Percentiles rank a stretch among this genome's conserved stretches.
Evolutionary conservation across 2,329 filamentous ascomycete genomes (phyloP).

Genomic region (Beauveria rudraprayagi): DNA sequence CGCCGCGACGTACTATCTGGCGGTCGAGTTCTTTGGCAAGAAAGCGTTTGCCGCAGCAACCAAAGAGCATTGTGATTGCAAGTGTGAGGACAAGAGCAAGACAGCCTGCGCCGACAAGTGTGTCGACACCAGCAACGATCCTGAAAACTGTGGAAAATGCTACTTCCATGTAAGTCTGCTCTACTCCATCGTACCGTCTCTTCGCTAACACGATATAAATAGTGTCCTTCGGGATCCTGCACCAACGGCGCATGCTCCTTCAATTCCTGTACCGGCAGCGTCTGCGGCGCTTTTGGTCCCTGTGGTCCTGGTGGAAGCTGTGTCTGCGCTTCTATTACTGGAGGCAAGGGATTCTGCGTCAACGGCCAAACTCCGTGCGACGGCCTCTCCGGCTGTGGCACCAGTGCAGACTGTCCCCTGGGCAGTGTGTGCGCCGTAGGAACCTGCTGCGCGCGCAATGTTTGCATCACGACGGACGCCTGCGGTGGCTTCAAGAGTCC

Average conservation of each 20-base stretch:
- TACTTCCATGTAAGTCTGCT: not conserved
- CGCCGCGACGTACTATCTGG: not conserved
- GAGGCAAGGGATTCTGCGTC: conserved; percentile 8
- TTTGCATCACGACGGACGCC: conserved; percentile 1
- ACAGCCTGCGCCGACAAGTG: conserved; percentile 5
- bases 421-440: conserved; percentile 5
- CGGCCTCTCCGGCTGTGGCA: not conserved
- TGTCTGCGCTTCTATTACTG: conserved; percentile 4
- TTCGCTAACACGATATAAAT: not conserved
- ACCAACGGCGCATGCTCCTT: conserved; percentile 6
- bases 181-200: not conserved
- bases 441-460: conserved; percentile 3
- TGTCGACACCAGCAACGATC: conserved; percentile 2
- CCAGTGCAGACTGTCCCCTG: not conserved
- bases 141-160: conserved; percentile 7
- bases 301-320: conserved; percentile 3
- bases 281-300: not conserved
- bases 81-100: conserved; percentile 6
- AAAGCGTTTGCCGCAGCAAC: not conserved
- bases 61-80: conserved; percentile 6
- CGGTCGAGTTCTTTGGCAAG: not conserved
- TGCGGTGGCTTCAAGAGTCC: not conserved
- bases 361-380: not conserved
- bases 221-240: conserved; percentile 5
- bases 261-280: not conserved